phyloP scores from a whole-genome alignment of 2,329 filamentous ascomycete genomes.

The Lecanicillium sp. region DNA sequence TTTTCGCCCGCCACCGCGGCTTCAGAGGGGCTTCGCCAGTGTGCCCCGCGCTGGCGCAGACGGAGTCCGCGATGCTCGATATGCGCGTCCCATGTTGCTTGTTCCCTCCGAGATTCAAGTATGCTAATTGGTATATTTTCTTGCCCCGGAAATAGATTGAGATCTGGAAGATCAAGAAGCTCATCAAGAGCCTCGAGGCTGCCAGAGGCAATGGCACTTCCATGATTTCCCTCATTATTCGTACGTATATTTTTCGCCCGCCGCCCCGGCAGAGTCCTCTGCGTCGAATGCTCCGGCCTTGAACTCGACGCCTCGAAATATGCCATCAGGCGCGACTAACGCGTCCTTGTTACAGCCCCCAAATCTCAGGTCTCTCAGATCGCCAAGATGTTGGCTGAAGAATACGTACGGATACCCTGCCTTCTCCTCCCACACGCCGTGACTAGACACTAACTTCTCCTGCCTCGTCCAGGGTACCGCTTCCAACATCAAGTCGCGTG shows the following conservation, averaged over 20 bases:
- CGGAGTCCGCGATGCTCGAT: background rate
- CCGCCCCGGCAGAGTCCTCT: too few relatives aligned
- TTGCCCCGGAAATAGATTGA: constrained; percentile 45
- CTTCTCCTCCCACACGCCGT: background rate
- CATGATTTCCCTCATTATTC: constrained; percentile 99
- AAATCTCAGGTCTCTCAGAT: constrained; percentile 97
- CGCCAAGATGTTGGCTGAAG: constrained; percentile 99
- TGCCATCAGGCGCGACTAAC: constrained; percentile 3
- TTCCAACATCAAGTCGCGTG: constrained; percentile 98
- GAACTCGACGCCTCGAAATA: background rate
- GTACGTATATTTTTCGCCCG: constrained; percentile 43
- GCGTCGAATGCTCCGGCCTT: background rate
- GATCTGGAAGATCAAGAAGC: constrained; percentile 98
- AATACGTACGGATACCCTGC: constrained; percentile 63
- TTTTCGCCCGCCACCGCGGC: too few relatives aligned
- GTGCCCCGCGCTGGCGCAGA: constrained; percentile 4
- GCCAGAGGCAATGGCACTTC: constrained; percentile 97
- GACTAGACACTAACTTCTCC: constrained; percentile 6
- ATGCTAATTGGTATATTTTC: constrained; percentile 3
- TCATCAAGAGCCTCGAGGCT: constrained; percentile 96
- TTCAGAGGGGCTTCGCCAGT: too few relatives aligned
- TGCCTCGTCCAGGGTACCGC: constrained; percentile 68
- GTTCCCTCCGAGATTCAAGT: background rate
- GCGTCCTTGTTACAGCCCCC: constrained; percentile 52
- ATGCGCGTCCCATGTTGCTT: background rate